Base-by-base conservation (phyloP, 225 moss, liverwort and hornwort genomes). In the Anthoceros angustus region DNA sequence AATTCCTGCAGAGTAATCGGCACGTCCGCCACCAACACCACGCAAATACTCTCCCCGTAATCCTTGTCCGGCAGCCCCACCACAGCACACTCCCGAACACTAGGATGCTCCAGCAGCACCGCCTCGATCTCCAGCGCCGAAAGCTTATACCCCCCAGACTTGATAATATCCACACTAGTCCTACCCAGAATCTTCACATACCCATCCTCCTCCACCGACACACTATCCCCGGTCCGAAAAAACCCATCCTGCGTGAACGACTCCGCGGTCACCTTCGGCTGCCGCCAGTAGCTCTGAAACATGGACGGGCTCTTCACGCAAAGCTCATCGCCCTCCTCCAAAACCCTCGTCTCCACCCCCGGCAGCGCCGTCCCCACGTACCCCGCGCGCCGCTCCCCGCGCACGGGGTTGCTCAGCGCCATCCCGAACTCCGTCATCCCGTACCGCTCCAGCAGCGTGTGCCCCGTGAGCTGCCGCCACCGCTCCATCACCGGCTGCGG, bases 381-480 rank as follows among this genome's bases (percentile, higher is more conserved):
- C 42, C 94, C 88, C 69, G 88, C 74, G 69, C 80, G 88, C 71
- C 94, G 82, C 26, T 91, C 88, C 40, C 94, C 91, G 42, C 84
- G 74, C 60, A 95, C 79, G 70, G 88, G 94, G 72, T 91, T 95
- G 50, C 86, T 84, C 42, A 91, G 67, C 60, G 77, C 94, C 94
- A 95, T 95, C 60, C 94, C 94, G 79, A 95, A 95, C 94, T 95
- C 94, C 43, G 94, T 95, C 94, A 95, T 95, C 63, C 91, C 94
- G 68, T 95, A 95, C 82, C 91, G 79, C 82, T 95, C 94, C 50
- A 95, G 85, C 63, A 95, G 73, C 14, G 82, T 79, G 71, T 86
- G 83, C 2, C 88, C 79, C 4, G 94, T 85, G 64, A 86, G 76
- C 41, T 64, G 69, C 70, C 88, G 82, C 94, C 94, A 95, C 61